Percentiles rank a stretch among this genome's conserved stretches.
These are phyloP conservation scores for Sphaceloma murrayae DNA, from an alignment of 2,329 filamentous ascomycete species.

Conservation along the genomic window DNA sequence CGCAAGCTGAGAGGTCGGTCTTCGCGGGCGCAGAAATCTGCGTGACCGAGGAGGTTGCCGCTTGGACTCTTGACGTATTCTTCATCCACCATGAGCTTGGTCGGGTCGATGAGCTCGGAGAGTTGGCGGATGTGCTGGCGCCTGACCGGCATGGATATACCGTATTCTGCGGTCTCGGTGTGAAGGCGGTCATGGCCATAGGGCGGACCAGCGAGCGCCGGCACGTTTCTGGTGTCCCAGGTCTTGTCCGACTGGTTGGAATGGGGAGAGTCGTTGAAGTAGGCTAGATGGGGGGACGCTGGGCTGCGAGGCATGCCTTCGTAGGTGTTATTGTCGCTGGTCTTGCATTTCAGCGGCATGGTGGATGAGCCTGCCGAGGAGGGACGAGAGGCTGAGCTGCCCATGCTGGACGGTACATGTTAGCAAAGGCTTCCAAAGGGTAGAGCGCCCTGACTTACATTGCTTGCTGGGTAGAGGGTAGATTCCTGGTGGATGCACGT, in stretches of 20 bases:
- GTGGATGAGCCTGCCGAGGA: conserved; percentile 3
- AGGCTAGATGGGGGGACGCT: conserved; percentile 8
- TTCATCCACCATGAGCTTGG: conserved; percentile 20
- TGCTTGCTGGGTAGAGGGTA: not conserved
- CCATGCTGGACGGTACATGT: no score
- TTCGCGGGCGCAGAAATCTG: conserved; percentile 22
- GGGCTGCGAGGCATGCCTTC: conserved; percentile 15
- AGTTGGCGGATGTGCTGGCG: conserved; percentile 21
- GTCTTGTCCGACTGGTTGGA: conserved; percentile 8
- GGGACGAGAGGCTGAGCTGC: not conserved
- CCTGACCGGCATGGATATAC: conserved; percentile 22
- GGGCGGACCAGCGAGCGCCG: conserved; percentile 2
- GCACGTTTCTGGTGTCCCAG: conserved; percentile 1
- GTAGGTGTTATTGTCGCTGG: not conserved
- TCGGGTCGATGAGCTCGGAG: conserved; percentile 26
- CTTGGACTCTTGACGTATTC: conserved; percentile 26
- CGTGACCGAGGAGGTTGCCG: conserved; percentile 25
- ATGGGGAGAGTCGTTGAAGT: not conserved
- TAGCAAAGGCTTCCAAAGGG: no score
- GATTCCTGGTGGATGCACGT: conserved; percentile 1
- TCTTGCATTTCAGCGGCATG: conserved; percentile 1
- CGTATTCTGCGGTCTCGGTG: conserved; percentile 10
- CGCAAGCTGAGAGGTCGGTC: conserved; percentile 29
- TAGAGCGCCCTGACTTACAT: not conserved
- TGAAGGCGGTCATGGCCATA: conserved; percentile 9